phyloP scores from a whole-genome alignment of 2,329 filamentous ascomycete species.

The Rhinocladiella mackenziei region DNA sequence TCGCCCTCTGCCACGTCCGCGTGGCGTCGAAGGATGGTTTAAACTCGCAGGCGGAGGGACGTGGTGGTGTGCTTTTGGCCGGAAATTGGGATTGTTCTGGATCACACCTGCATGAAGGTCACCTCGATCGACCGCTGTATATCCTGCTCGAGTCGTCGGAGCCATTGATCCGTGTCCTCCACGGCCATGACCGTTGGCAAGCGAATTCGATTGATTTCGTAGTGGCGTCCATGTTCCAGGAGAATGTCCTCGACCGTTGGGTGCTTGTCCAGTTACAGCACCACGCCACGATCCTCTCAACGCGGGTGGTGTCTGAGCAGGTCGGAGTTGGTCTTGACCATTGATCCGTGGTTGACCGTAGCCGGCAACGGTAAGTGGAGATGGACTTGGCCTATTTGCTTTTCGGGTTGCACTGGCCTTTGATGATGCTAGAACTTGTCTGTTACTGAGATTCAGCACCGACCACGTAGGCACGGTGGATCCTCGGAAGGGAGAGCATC shows the following conservation, averaged over 20 bases:
- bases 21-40: constrained; percentile 30
- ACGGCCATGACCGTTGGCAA: constrained; percentile 12
- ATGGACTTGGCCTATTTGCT: constrained; percentile 53
- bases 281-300: constrained; percentile 57
- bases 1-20: constrained; percentile 37
- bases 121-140: constrained; percentile 44
- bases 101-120: constrained; percentile 53
- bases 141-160: constrained; percentile 35
- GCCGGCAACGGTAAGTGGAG: constrained; percentile 51
- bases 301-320: constrained; percentile 55
- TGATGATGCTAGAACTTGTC: constrained; percentile 66
- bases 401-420: constrained; percentile 38
- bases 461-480: constrained; percentile 85
- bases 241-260: constrained; percentile 33
- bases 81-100: constrained; percentile 54
- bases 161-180: constrained; percentile 10
- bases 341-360: constrained; percentile 58
- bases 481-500: constrained; percentile 88
- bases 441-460: constrained; percentile 80
- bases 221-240: constrained; percentile 21
- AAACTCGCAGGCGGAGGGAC: constrained; percentile 48
- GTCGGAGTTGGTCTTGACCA: constrained; percentile 57
- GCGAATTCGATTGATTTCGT: too few relatives aligned
- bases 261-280: constrained; percentile 48
- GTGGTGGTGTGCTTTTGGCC: constrained; percentile 50